Conservation (phyloP, 805 yeast genomes). For the Candida khao-thaluensis region DNA sequence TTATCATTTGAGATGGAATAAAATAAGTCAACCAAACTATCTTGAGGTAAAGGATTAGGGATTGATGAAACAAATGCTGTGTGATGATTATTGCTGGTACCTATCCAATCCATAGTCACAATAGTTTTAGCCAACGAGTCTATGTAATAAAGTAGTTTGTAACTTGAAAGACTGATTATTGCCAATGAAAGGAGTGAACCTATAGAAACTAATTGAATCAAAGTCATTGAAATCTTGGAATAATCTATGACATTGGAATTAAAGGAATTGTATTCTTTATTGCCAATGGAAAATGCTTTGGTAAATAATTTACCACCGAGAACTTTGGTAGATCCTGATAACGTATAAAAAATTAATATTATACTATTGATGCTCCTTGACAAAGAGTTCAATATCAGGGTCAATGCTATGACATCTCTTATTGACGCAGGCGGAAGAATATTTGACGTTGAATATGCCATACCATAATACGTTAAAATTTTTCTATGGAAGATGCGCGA, state of each 20-base stretch:
- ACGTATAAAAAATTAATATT: conserved; percentile 21
- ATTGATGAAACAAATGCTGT: conserved; percentile 7
- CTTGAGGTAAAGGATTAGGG: not conserved
- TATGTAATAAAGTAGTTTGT: conserved; percentile 14
- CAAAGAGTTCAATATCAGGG: conserved; percentile 27
- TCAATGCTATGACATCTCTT: conserved; percentile 33
- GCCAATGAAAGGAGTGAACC: conserved; percentile 24
- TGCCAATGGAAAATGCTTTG: conserved; percentile 17
- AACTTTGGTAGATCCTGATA: conserved; percentile 30
- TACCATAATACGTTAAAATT: conserved; percentile 8
- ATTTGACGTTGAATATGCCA: conserved; percentile 9
- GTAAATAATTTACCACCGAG: conserved; percentile 28
- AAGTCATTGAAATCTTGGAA: conserved; percentile 17
- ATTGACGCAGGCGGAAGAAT: conserved; percentile 25
- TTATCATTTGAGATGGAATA: conserved; percentile 8
- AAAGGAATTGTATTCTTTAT: conserved; percentile 13
- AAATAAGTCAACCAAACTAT: conserved; percentile 3
- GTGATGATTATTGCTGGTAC: conserved; percentile 10
- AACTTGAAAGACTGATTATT: conserved; percentile 19
- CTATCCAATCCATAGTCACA: conserved; percentile 30
- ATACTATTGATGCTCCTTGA: conserved; percentile 19
- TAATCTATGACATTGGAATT: conserved; percentile 13
- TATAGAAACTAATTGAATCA: conserved; percentile 22
- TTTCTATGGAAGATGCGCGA: conserved; percentile 5
- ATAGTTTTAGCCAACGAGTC: conserved; percentile 31